Evolutionary conservation across 176 grass and related monocot species (phyloP).

Genomic region (Eremochloa ophiuroides): DNA sequence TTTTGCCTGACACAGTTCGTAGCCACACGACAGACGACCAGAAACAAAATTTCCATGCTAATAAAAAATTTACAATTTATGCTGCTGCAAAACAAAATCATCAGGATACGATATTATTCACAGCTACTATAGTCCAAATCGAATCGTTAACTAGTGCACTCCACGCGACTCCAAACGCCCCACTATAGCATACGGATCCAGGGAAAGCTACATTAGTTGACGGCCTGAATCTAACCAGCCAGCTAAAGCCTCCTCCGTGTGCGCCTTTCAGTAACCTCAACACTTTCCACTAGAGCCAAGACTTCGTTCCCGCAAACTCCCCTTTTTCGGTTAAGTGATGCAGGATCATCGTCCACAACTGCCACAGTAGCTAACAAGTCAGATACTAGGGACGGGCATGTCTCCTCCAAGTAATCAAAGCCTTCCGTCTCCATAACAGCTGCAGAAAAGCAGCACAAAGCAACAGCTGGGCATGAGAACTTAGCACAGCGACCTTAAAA

Average conservation of each 20-base stretch:
- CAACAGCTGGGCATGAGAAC: slow-evolving; percentile 31
- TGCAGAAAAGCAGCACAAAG: slow-evolving; percentile 36
- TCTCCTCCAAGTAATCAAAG: slow-evolving; percentile 82
- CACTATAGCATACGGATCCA: neutral
- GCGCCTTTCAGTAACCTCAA: slow-evolving; percentile 52
- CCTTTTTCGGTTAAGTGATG: slow-evolving; percentile 53
- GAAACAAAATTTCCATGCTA: neutral
- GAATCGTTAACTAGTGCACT: slow-evolving; percentile 13
- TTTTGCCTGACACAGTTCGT: neutral
- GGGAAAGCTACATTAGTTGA: slow-evolving; percentile 26
- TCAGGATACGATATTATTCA: slow-evolving; percentile 32
- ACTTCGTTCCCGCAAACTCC: slow-evolving; percentile 39
- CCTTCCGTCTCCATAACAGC: slow-evolving; percentile 90
- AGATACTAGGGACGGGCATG: slow-evolving; percentile 65
- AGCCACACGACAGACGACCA: neutral
- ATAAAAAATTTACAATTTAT: neutral
- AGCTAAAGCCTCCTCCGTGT: slow-evolving; percentile 57
- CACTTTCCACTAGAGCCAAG: slow-evolving; percentile 36
- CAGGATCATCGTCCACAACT: slow-evolving; percentile 50
- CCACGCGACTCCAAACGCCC: neutral
- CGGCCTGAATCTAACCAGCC: neutral
- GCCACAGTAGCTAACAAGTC: slow-evolving; percentile 82
- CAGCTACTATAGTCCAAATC: slow-evolving; percentile 42
- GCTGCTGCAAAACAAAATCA: neutral
- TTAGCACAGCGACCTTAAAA: too few relatives aligned